phyloP scores from a whole-genome alignment of 2,329 filamentous ascomycete species.

The Lomentospora prolificans region DNA sequence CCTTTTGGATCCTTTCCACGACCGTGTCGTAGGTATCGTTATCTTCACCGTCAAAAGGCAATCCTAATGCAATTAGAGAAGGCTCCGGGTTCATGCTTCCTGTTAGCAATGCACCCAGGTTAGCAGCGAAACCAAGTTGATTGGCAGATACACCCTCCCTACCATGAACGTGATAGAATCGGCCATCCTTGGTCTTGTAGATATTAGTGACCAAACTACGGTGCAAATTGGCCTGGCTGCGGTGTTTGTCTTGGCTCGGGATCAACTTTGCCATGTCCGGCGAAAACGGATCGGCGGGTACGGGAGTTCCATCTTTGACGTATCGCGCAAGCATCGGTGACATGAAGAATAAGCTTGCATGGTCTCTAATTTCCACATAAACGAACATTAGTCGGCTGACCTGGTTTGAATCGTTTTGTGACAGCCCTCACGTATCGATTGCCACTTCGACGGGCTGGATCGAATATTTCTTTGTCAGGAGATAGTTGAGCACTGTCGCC shows the following conservation, averaged over 20 bases:
- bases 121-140: too few relatives aligned
- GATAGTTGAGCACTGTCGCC: constrained; percentile 31
- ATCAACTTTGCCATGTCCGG: neutral
- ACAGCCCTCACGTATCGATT: constrained; percentile 32
- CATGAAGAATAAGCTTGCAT: constrained; percentile 11
- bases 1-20: constrained; percentile 5
- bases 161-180: constrained; percentile 1
- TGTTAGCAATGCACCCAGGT: too few relatives aligned
- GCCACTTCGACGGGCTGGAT: constrained; percentile 26
- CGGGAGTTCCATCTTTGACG: neutral
- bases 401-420: neutral
- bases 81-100: constrained; percentile 12
- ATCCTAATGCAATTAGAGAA: constrained; percentile 9
- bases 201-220: constrained; percentile 12
- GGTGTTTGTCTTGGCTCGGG: neutral
- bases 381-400: too few relatives aligned
- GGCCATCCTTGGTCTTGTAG: constrained; percentile 18
- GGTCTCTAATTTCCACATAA: constrained; percentile 2
- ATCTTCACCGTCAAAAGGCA: constrained; percentile 9
- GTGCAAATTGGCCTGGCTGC: neutral
- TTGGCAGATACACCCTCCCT: too few relatives aligned
- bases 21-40: constrained; percentile 11
- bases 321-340: constrained; percentile 9
- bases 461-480: constrained; percentile 35
- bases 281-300: neutral